Conservation (phyloP, 805 yeast genomes). For the Metschnikowia corniflorae region DNA sequence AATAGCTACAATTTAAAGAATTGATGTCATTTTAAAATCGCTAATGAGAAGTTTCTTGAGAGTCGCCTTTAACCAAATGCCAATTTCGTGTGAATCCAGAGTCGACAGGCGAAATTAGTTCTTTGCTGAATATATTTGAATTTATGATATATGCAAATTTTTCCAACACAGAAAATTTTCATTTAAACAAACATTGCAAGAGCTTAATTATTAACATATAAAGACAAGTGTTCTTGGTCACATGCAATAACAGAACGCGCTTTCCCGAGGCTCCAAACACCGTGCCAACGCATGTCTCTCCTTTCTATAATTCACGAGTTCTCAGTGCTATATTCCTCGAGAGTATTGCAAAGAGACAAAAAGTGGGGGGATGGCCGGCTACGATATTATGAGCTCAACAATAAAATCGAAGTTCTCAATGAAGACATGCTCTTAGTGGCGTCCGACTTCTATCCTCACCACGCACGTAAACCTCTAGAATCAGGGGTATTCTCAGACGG, state of each 20-base stretch:
- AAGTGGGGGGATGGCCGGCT: slow-evolving; percentile 52
- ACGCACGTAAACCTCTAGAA: slow-evolving; percentile 18
- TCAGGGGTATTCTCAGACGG: slow-evolving; percentile 20
- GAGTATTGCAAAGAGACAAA: slow-evolving; percentile 45
- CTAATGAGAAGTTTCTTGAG: too few relatives aligned
- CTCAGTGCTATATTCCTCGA: slow-evolving; percentile 42
- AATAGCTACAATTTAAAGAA: too few relatives aligned
- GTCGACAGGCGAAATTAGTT: too few relatives aligned
- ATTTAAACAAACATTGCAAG: too few relatives aligned
- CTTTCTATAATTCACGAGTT: slow-evolving; percentile 45
- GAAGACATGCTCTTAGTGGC: slow-evolving; percentile 32
- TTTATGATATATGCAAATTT: too few relatives aligned
- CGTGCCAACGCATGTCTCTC: slow-evolving; percentile 11
- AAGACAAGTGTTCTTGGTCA: too few relatives aligned
- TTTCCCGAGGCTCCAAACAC: slow-evolving; percentile 2
- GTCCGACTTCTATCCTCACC: slow-evolving; percentile 31
- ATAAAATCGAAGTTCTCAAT: slow-evolving; percentile 42
- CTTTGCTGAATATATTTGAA: too few relatives aligned
- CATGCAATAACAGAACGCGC: slow-evolving; percentile 3
- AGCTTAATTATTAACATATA: too few relatives aligned
- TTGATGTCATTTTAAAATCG: too few relatives aligned
- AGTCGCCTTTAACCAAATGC: too few relatives aligned
- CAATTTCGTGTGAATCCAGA: too few relatives aligned
- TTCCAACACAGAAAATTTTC: too few relatives aligned
- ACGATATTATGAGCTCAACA: slow-evolving; percentile 45